Base-by-base conservation (phyloP, 352 stramenopile genomes). In the Phytophthora citrophthora region DNA sequence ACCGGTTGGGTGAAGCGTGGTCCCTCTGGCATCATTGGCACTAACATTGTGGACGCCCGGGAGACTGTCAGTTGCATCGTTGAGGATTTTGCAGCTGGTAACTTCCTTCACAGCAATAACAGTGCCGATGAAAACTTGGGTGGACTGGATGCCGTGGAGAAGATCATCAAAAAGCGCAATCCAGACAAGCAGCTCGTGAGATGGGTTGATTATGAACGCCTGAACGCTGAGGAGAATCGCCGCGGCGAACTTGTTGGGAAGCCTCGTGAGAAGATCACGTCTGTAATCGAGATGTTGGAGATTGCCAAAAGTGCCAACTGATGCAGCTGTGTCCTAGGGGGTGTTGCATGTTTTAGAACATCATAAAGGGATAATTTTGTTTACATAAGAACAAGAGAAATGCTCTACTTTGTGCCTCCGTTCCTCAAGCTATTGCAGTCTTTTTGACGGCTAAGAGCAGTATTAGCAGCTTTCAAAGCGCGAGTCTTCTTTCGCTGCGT, bases 1-100 rank as follows among this genome's bases (percentile, higher is more conserved):
- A 85, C 93, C 18, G 98, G 98, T 3, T 99, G 98, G 98, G 85
- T 99, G 20, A 99, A 99, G 78, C 91, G 98, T 53, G 97, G 98
- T 5, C 96, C 98, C 9, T 93, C 81, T 18, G 98, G 98, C 0
- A 99, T 99, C 64, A 99, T 99, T 55, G 97, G 97, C 13, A 97
- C 96, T 26, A 99, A 99, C 76, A 99, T 99, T 68, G 68, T 91
- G 10, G 96, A 99, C 74, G 96, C 97, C 7, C 95, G 93, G 13
- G 97, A 99, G 64, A 99, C 97, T 3, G 97, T 99, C 1, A 76
- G 76, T 16, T 91, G 89, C 12, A 95, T 99, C 11, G 61, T 98
- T 10, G 80, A 96, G 24, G 97, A 99, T 54, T 79, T 98, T 29
- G 71, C 70, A 15, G 64, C 67, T 2, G 68, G 65, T 0, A 78